These are phyloP conservation scores for Pluteus cervinus DNA, from an alignment of 768 basidiomycete species.

Conservation along the genomic window DNA sequence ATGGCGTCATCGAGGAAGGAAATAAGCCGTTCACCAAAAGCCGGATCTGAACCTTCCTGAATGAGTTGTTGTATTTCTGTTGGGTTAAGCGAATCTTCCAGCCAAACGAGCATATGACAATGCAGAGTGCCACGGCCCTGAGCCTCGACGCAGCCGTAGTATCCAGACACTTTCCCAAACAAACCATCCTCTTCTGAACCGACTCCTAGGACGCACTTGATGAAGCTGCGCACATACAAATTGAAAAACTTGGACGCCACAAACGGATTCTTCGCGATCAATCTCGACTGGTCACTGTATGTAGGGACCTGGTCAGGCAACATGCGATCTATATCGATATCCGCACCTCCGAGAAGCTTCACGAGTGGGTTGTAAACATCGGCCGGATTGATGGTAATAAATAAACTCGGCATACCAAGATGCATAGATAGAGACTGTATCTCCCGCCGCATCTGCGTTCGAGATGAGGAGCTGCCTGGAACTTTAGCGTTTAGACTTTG, in stretches of 20 bases:
- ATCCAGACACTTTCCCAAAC: constrained; percentile 24
- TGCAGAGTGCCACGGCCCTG: constrained; percentile 33
- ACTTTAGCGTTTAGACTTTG: too few species aligned
- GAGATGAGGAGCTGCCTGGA: not conserved
- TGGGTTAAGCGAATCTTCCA: constrained; percentile 26
- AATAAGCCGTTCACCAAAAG: constrained; percentile 6
- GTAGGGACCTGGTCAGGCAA: constrained; percentile 18
- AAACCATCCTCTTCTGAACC: constrained; percentile 25
- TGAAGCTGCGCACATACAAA: constrained; percentile 29
- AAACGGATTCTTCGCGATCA: constrained; percentile 33
- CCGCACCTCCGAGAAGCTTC: constrained; percentile 27
- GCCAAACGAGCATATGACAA: constrained; percentile 36
- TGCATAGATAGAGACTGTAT: constrained; percentile 25
- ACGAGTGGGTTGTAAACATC: constrained; percentile 37
- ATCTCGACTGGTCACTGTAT: constrained; percentile 23
- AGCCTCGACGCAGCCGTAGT: constrained; percentile 36
- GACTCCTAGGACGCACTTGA: constrained; percentile 19
- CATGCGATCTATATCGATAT: constrained; percentile 29
- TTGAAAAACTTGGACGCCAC: constrained; percentile 36
- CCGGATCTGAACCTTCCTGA: constrained; percentile 2
- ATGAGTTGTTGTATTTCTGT: constrained; percentile 15
- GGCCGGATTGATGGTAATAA: constrained; percentile 41
- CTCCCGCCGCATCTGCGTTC: constrained; percentile 10
- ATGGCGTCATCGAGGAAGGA: constrained; percentile 10
- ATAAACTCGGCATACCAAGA: constrained; percentile 34